These are phyloP conservation scores for Adansonia digitata DNA, from an alignment of 345 rosid species.

Conservation along the genomic window DNA sequence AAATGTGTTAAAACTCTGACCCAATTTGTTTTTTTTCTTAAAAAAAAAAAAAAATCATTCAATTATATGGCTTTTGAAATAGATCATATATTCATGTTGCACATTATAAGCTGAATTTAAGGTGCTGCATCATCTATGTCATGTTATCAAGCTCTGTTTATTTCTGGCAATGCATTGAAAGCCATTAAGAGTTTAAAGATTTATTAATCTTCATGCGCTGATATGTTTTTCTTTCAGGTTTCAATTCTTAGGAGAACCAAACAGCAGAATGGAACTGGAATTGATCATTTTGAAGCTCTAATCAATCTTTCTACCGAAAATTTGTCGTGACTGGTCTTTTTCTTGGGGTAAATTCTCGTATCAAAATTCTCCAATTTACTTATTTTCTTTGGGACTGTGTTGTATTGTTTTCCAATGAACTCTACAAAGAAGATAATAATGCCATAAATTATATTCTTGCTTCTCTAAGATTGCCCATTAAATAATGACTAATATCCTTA, in stretches of 20 bases:
- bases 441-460: too few species aligned
- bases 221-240: slow-evolving; percentile 40
- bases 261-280: slow-evolving; percentile 28
- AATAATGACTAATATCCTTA: too few species aligned
- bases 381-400: too few species aligned
- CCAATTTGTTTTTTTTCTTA: too few species aligned
- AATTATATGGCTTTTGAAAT: neutral
- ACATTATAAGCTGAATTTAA: too few species aligned
- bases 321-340: neutral
- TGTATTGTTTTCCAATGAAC: too few species aligned
- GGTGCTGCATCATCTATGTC: neutral
- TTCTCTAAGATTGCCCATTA: too few species aligned
- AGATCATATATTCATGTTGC: neutral
- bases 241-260: slow-evolving; percentile 58
- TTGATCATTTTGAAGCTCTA: slow-evolving; percentile 84
- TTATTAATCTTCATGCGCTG: neutral
- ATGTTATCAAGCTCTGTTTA: neutral
- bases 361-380: too few species aligned
- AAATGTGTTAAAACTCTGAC: neutral
- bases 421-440: too few species aligned
- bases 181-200: neutral
- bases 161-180: neutral
- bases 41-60: neutral
- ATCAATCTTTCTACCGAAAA: slow-evolving; percentile 42
- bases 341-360: too few species aligned